Evolutionary conservation across 305 asterid species (phyloP), one percentile per base, ranked within the genome.

Genomic region (Withania somnifera): DNA sequence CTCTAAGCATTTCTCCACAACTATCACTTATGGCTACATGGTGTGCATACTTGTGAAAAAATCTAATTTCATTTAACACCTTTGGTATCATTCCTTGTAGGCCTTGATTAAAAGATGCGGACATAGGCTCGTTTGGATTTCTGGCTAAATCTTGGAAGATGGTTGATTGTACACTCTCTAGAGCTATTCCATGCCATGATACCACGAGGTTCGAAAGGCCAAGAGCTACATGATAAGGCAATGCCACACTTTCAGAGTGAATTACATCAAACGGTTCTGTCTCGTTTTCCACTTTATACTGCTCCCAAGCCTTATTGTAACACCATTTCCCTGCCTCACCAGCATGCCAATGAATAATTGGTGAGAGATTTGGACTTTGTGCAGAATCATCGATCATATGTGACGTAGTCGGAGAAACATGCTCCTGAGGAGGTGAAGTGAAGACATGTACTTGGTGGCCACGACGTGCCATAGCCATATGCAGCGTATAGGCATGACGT

Each of bases 101-200:
- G 77, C 94, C 89, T 6, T 82, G 69, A 71, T 91, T 93, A 82
- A 91, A 90, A 19, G 86, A 82, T 24, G 93, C 88, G 6, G 93
- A 85, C 67, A 91, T 89, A 1, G 88, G 89, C 78, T 92, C 97
- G 30, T 82, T 56, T 0, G 89, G 88, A 64, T 83, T 88, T 1
- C 95, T 82, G 2, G 89, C 61, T 85, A 92, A 73, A 36, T 94
- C 97, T 69, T 93, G 96, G 82, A 87, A 93, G 38, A 94, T 95
- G 73, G 90, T 90, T 17, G 98, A 95, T 6, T 92, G 97, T 28
- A 92, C 91, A 82, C 95, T 92, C 88, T 95, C 98, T 28, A 93
- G 91, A 11, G 98, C 98, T 38, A 93, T 95, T 13, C 98, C 97
- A 24, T 93, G 99, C 99, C 99, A 95, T 0, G 98, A 93, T 1